phyloP scores from a whole-genome alignment of 257 asterid species.

The Solanum medicagineum region DNA sequence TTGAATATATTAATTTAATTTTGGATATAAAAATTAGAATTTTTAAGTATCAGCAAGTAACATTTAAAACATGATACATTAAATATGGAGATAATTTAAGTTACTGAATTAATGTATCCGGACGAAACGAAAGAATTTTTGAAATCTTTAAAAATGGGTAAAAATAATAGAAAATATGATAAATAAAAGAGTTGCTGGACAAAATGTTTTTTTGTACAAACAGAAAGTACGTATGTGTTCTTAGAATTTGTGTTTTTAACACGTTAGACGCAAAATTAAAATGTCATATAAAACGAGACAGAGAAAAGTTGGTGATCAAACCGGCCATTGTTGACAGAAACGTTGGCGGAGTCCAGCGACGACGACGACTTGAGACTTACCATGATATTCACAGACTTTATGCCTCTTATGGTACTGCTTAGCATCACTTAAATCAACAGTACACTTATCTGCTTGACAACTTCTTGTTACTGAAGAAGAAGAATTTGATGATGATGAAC shows the following conservation, averaged over 20 bases:
- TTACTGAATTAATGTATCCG: too few species aligned
- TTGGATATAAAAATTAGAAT: too few species aligned
- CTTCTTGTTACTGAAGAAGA: constrained; percentile 12
- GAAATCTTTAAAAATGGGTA: too few species aligned
- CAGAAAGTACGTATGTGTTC: background rate
- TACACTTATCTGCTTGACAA: constrained; percentile 60
- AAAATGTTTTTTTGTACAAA: background rate
- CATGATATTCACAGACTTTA: constrained; percentile 55
- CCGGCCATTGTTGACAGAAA: constrained; percentile 93
- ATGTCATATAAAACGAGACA: background rate
- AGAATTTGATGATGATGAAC: background rate
- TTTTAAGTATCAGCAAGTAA: too few species aligned
- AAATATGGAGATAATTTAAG: too few species aligned
- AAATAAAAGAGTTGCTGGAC: background rate
- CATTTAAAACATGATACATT: too few species aligned
- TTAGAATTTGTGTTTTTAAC: background rate
- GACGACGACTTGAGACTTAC: constrained; percentile 45
- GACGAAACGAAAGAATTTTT: too few species aligned
- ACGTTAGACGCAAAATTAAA: background rate
- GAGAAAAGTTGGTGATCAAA: background rate
- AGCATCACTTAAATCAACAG: constrained; percentile 38
- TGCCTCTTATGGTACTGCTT: constrained; percentile 62
- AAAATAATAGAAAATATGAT: too few species aligned
- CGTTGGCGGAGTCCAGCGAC: constrained; percentile 74
- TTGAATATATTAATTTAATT: too few species aligned